Evolutionary conservation across 768 basidiomycete genomes (phyloP).

Genomic region (Pilatotrama ljubarskyi): DNA sequence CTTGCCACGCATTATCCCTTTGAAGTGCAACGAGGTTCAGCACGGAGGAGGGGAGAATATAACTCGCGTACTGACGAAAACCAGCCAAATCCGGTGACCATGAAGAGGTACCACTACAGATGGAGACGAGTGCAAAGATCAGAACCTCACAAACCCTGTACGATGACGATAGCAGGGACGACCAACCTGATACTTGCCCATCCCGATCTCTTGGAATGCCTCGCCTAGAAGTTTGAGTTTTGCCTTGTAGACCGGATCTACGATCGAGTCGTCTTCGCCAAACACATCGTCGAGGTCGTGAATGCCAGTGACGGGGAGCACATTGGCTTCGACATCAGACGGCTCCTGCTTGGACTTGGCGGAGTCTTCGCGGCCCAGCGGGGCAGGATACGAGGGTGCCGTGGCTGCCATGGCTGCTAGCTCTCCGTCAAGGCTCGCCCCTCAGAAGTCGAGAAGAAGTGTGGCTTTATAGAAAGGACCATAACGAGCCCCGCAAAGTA

Average conservation of each 20-base stretch:
- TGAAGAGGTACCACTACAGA: constrained; percentile 58
- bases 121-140: neutral
- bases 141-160: too few species aligned
- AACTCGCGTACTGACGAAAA: constrained; percentile 49
- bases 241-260: constrained; percentile 47
- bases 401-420: too few species aligned
- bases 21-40: neutral
- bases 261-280: constrained; percentile 25
- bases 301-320: too few species aligned
- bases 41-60: neutral
- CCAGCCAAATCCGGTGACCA: constrained; percentile 73
- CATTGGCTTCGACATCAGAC: too few species aligned
- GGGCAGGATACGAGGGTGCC: too few species aligned
- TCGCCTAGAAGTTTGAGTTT: constrained; percentile 47
- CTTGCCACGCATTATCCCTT: constrained; percentile 72
- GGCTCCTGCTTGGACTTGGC: too few species aligned
- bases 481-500: too few species aligned
- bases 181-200: constrained; percentile 53
- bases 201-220: constrained; percentile 51
- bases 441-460: too few species aligned
- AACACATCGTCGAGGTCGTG: constrained; percentile 1
- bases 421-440: too few species aligned
- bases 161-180: neutral
- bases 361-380: too few species aligned
- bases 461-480: too few species aligned